Conservation (phyloP, 2,329 filamentous ascomycete species). For the Diaporthe humulicola region DNA sequence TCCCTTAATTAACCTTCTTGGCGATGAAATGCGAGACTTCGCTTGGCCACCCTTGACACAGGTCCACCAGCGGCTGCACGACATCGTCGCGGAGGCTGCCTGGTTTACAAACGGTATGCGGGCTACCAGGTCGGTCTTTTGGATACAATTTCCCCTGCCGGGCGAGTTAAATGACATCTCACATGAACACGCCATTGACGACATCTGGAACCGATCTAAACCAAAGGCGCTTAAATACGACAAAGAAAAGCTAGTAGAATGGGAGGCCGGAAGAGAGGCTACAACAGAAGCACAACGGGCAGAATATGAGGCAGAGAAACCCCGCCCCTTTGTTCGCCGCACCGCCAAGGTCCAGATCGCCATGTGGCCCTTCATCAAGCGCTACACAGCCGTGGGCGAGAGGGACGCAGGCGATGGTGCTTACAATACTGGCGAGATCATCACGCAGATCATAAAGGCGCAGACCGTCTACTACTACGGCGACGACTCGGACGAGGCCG, state of each 20-base stretch:
- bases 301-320: neutral
- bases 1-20: constrained; percentile 51
- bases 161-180: constrained; percentile 46
- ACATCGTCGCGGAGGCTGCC: constrained; percentile 49
- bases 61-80: constrained; percentile 50
- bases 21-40: constrained; percentile 38
- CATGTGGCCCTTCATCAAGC: constrained; percentile 48
- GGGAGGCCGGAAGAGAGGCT: neutral
- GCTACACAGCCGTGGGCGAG: constrained; percentile 43
- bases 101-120: constrained; percentile 49
- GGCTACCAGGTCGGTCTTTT: constrained; percentile 48
- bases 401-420: constrained; percentile 33
- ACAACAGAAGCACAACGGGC: neutral
- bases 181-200: constrained; percentile 43
- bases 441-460: constrained; percentile 44
- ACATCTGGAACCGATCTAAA: constrained; percentile 43
- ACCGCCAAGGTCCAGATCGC: constrained; percentile 49
- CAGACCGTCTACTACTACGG: constrained; percentile 49
- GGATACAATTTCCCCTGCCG: constrained; percentile 45
- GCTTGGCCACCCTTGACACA: constrained; percentile 40
- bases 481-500: constrained; percentile 38
- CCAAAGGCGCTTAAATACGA: constrained; percentile 33
- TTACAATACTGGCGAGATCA: constrained; percentile 41
- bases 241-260: constrained; percentile 26
- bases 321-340: constrained; percentile 34